A percentile compares a stretch with the other conserved stretches of the same genome.
Evolutionary conservation across 2,329 filamentous ascomycete species (phyloP).

Genomic region (Neofusicoccum umdonicola): DNA sequence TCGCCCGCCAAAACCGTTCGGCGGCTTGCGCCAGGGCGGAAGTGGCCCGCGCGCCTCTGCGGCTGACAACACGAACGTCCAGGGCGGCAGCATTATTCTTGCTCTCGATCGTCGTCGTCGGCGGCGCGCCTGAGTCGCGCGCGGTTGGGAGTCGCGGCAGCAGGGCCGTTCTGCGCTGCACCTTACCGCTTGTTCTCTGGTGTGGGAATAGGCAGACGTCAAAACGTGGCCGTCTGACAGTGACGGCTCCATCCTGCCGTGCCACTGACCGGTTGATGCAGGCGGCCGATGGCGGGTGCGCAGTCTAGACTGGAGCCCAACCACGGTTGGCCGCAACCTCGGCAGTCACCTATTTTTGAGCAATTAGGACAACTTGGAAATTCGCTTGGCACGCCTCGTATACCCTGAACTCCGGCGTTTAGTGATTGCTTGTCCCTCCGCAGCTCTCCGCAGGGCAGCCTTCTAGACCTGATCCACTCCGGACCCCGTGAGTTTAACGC

Average conservation of each 20-base stretch:
- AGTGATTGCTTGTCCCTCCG: background rate
- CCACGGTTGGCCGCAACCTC: background rate
- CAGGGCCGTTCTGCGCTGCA: background rate
- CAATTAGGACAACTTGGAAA: background rate
- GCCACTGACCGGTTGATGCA: background rate
- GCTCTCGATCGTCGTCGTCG: background rate
- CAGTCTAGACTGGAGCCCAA: background rate
- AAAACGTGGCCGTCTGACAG: background rate
- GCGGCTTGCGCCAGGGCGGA: background rate
- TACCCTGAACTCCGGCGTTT: background rate
- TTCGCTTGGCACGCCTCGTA: background rate
- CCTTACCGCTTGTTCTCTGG: background rate
- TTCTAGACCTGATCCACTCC: background rate
- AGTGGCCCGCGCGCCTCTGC: background rate
- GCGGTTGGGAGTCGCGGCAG: background rate
- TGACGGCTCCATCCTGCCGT: background rate
- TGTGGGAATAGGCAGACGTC: background rate
- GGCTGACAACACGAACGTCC: background rate
- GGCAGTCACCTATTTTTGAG: background rate
- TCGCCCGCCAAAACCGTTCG: background rate
- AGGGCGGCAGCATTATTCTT: background rate
- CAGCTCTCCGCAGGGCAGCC: background rate
- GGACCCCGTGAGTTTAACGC: background rate
- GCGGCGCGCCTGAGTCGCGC: background rate
- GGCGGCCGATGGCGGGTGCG: background rate